Evolutionary conservation across 352 stramenopile genomes (phyloP).

Genomic region (Globisporangium nunn): DNA sequence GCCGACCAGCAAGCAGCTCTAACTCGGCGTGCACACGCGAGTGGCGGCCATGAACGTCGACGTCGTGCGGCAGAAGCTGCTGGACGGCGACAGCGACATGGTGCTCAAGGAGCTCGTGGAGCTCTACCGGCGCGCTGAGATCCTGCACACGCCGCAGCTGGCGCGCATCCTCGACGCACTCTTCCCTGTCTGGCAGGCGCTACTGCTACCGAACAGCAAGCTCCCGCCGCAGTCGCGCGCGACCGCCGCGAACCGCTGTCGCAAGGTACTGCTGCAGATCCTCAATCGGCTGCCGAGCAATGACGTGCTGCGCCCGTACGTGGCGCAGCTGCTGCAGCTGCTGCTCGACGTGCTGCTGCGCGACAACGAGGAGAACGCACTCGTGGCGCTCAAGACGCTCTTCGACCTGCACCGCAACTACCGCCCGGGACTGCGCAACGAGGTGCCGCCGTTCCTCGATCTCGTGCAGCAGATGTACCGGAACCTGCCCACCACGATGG

Average conservation of each 20-base stretch:
- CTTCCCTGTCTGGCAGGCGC: slow-evolving; percentile 84
- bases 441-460: slow-evolving; percentile 88
- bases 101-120: slow-evolving; percentile 84
- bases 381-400: slow-evolving; percentile 93
- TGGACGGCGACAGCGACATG: slow-evolving; percentile 62
- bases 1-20: neutral
- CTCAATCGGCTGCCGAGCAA: slow-evolving; percentile 93
- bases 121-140: slow-evolving; percentile 80
- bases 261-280: slow-evolving; percentile 93
- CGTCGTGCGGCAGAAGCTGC: slow-evolving; percentile 78
- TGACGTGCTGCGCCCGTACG: slow-evolving; percentile 92
- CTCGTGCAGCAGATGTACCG: slow-evolving; percentile 89
- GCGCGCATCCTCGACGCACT: slow-evolving; percentile 87
- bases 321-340: slow-evolving; percentile 87
- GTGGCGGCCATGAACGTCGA: slow-evolving; percentile 76
- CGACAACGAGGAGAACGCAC: slow-evolving; percentile 97
- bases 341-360: slow-evolving; percentile 91
- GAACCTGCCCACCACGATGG: slow-evolving; percentile 75
- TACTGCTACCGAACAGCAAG: slow-evolving; percentile 83
- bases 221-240: slow-evolving; percentile 67
- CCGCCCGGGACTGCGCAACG: slow-evolving; percentile 77
- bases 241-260: slow-evolving; percentile 82
- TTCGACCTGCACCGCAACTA: slow-evolving; percentile 98
- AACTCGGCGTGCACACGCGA: neutral
- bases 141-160: slow-evolving; percentile 88